Base-by-base conservation (phyloP, 2,329 filamentous ascomycete genomes). In the Colletotrichum sp. region DNA sequence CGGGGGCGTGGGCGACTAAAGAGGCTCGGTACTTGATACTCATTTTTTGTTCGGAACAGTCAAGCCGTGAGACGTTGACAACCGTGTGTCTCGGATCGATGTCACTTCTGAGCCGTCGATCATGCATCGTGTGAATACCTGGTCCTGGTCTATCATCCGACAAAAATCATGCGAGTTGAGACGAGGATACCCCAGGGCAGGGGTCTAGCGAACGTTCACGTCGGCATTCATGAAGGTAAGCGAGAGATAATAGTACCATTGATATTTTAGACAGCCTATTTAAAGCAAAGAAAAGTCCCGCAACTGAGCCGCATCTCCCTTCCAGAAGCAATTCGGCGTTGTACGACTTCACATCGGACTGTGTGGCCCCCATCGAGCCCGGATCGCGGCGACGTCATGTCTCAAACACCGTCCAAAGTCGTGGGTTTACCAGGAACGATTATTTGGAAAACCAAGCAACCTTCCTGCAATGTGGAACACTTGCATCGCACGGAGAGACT, bases 21-120 rank as follows among this genome's bases (percentile, higher is more conserved):
- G 15, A 13, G 13, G n/a, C 57, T 36, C 44, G 15, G 26, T 22
- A 60, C 34, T 32, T 69, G 74, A 73, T 68, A 73, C 74, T 67
- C n/a, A 65, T 73, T 73, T 68, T 36, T 39, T 32, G 36, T 73
- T 62, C 70, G 74, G 70, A 73, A 55, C 32, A 26, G 32, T 36
- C n/a, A 36, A 64, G 64, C 73, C 73, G 70, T 75, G 74, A 75
- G 74, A 75, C 74, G 52, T 59, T 75, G 74, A 73, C 74, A 74
- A 26, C 30, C 59, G 64, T 59, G 74, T 71, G 70, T 72, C 36
- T 32, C 64, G 59, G 48, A 68, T 64, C 57, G 22, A 24, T 26
- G 59, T 26, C 32, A 55, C 16, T 36, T 68, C 36, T 22, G 57
- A 28, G 55, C 59, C 32, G 55, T 34, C 30, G 15, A 68, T 68